phyloP scores from a whole-genome alignment of 176 grass and related monocot species.

The Avena eriantha region DNA sequence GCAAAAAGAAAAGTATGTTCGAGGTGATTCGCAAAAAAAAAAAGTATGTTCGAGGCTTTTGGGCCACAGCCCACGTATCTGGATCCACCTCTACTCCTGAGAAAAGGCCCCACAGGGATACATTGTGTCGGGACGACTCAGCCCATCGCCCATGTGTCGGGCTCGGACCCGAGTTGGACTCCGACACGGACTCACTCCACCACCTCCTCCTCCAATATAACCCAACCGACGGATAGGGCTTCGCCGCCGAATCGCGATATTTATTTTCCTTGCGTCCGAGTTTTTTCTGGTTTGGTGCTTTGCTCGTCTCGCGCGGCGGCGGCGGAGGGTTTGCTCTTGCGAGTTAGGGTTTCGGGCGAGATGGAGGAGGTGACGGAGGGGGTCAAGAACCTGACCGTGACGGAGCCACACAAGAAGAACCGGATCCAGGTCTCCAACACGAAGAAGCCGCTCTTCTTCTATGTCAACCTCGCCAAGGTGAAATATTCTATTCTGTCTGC shows the following conservation, averaged over 20 bases:
- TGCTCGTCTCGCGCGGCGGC: slow-evolving; percentile 5
- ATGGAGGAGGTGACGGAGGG: slow-evolving; percentile 90
- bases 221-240: slow-evolving; percentile 30
- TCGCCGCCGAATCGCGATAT: slow-evolving; percentile 5
- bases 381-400: slow-evolving; percentile 74
- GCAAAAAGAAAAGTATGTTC: no score
- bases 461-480: slow-evolving; percentile 86
- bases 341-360: slow-evolving; percentile 49
- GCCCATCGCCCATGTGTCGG: background rate
- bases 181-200: background rate
- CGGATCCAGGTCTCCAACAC: slow-evolving; percentile 95
- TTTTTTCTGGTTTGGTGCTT: background rate
- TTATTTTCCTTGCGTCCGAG: background rate
- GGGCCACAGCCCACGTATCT: no score
- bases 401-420: slow-evolving; percentile 80
- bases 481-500: background rate
- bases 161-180: slow-evolving; percentile 6
- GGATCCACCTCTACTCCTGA: no score
- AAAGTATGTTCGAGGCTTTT: no score
- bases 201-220: slow-evolving; percentile 35
- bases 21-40: no score
- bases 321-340: background rate
- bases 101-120: no score
- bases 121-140: no score
- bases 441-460: slow-evolving; percentile 66